Conservation (phyloP, 2,329 filamentous ascomycete genomes). For the Myriosclerotinia duriaeana region DNA sequence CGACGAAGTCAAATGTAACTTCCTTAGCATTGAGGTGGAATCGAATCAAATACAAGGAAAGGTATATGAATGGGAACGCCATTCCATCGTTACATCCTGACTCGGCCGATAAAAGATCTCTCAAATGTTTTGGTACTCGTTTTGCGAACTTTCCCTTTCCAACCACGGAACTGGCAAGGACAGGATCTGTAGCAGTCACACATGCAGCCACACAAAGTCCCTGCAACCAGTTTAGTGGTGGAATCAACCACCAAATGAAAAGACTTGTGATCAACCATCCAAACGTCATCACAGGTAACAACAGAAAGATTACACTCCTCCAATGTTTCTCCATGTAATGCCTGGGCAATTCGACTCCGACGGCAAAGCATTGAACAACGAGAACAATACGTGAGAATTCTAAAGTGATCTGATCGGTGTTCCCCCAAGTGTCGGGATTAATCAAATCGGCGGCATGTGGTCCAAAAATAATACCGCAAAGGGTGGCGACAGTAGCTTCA, state of each 20-base stretch:
- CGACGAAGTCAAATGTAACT: constrained; percentile 83
- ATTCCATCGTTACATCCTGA: constrained; percentile 99
- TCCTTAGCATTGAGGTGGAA: constrained; percentile 68
- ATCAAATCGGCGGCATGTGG: constrained; percentile 82
- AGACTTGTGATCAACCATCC: constrained; percentile 92
- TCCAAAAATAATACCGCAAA: constrained; percentile 86
- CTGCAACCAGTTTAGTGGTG: constrained; percentile 81
- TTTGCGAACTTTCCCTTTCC: constrained; percentile 99
- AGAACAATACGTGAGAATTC: constrained; percentile 88
- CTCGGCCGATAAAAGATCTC: constrained; percentile 91
- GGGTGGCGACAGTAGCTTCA: constrained; percentile 89
- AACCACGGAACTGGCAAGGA: constrained; percentile 94
- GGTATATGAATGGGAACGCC: constrained; percentile 97
- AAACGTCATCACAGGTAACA: constrained; percentile 95
- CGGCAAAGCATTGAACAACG: constrained; percentile 88
- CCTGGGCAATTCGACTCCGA: constrained; percentile 86
- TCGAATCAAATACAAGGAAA: constrained; percentile 84
- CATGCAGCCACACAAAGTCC: constrained; percentile 85
- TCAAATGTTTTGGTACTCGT: constrained; percentile 92
- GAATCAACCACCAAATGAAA: constrained; percentile 90
- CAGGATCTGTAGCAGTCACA: constrained; percentile 95
- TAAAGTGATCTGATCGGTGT: constrained; percentile 79
- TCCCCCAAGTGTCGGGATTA: constrained; percentile 74
- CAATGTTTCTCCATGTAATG: constrained; percentile 98
- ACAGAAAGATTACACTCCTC: constrained; percentile 83